phyloP scores from a whole-genome alignment of 2,329 filamentous ascomycete genomes.

The Parafenestella ontariensis region DNA sequence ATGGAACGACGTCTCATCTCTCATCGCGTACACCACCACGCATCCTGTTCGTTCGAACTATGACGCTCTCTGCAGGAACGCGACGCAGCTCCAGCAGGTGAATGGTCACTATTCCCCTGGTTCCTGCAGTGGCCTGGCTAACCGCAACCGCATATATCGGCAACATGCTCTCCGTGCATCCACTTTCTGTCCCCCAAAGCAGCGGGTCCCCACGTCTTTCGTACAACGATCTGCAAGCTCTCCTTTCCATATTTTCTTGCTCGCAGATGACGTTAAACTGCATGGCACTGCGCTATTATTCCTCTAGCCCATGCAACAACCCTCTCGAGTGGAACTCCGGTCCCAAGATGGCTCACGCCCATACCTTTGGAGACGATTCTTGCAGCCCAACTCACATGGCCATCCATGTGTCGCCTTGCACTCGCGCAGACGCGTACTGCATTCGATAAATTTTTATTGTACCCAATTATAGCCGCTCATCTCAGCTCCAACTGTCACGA shows the following conservation, averaged over 20 bases:
- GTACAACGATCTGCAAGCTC: not conserved
- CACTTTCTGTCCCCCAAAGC: not conserved
- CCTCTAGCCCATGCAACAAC: not conserved
- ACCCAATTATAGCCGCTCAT: not conserved
- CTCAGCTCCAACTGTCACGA: not conserved
- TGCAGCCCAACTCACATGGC: not conserved
- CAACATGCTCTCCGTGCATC: not conserved
- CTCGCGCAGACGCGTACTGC: not conserved
- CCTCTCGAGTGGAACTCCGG: not conserved
- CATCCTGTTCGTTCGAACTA: not conserved
- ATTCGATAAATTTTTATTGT: not conserved
- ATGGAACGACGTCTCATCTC: not conserved
- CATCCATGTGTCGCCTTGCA: not conserved
- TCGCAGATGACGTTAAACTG: not conserved
- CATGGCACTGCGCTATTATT: not conserved
- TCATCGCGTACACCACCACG: not conserved
- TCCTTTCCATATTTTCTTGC: not conserved
- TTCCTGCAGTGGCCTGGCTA: slow-evolving; percentile 1
- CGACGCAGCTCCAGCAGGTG: not conserved
- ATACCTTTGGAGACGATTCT: not conserved
- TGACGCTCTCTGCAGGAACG: not conserved
- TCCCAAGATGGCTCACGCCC: not conserved
- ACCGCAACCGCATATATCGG: not conserved
- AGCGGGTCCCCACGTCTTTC: not conserved
- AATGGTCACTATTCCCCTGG: not conserved